A percentile compares a stretch with the other conserved stretches of the same genome.
phyloP scores from a whole-genome alignment of 129 eudicot genomes.

The Helianthus tuberosus region DNA sequence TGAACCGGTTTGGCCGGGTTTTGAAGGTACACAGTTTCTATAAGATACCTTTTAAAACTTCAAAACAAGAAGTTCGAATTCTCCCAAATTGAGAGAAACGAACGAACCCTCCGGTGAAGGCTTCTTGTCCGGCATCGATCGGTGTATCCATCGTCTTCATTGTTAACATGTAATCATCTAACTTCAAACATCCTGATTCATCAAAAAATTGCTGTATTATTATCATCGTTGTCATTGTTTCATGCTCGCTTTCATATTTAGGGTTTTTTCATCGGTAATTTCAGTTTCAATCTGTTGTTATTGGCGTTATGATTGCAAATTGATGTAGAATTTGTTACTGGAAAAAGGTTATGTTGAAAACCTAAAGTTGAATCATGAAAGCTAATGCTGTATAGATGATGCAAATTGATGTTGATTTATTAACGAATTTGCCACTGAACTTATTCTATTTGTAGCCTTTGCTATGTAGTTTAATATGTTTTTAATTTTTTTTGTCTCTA shows the following conservation, averaged over 20 bases:
- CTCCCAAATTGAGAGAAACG: too few species aligned
- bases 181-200: background rate
- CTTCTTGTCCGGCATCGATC: background rate
- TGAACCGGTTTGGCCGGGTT: too few species aligned
- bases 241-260: background rate
- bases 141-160: background rate
- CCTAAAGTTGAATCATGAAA: background rate
- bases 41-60: too few species aligned
- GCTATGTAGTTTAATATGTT: background rate
- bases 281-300: background rate
- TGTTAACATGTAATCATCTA: background rate
- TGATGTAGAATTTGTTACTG: background rate
- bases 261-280: background rate
- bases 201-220: background rate
- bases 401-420: too few species aligned
- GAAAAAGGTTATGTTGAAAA: background rate
- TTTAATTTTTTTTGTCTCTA: background rate
- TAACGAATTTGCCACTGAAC: background rate
- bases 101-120: constrained; percentile 3
- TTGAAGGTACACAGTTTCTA: too few species aligned
- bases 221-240: background rate
- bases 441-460: background rate
- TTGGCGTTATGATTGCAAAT: background rate
- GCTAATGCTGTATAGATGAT: background rate
- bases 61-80: too few species aligned